Base-by-base conservation (phyloP, 306 rosid genomes). In the Castanopsis chinensis region DNA sequence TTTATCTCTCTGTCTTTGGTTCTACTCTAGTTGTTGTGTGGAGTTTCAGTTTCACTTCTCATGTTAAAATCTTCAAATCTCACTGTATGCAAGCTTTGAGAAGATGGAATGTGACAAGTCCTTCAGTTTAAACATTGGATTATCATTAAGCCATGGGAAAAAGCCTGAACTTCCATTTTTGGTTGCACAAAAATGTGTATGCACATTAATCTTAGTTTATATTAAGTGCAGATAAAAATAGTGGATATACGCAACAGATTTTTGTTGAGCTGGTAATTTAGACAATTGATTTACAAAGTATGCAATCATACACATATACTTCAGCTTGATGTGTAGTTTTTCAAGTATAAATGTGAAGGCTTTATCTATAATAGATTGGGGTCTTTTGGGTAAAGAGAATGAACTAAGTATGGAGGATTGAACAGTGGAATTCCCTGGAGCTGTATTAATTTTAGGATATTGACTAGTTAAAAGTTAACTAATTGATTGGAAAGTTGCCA, bases 111-210 rank as follows among this genome's bases (percentile, higher is more conserved):
- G 14, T 45, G 52, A 45, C 15, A 45, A 45, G 15, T 45, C 52
- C 63, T 56, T 54, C 53, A 45, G 72, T 60, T 53, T 53, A 53
- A 25, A 54, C 11, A 53, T 73, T 69, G 68, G 74, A 73, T 55
- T 20, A 14, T 74, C 14, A 59, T 25, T 71, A 54, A 67, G 33
- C 56, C 25, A 33, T 33, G n/a, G 5, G 19, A 33, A 18, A 41
- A 64, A 5, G n/a, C 27, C 49, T 23, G 51, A 53, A 53, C 63
- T 69, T 15, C n/a, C 30, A 13, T 55, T 35, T 76, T 30, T 56
- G 27, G 35, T 49, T 57, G 69, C 33, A 56, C 28, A 32, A 77
- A 41, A 77, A 73, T 56, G n/a, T n/a, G 53, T 68, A 21, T 61
- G 13, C 45, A 55, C 59, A 18, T 55, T 55, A 55, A 19, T 58